Base-by-base conservation (phyloP, 345 rosid species). In the Laguncularia racemosa region DNA sequence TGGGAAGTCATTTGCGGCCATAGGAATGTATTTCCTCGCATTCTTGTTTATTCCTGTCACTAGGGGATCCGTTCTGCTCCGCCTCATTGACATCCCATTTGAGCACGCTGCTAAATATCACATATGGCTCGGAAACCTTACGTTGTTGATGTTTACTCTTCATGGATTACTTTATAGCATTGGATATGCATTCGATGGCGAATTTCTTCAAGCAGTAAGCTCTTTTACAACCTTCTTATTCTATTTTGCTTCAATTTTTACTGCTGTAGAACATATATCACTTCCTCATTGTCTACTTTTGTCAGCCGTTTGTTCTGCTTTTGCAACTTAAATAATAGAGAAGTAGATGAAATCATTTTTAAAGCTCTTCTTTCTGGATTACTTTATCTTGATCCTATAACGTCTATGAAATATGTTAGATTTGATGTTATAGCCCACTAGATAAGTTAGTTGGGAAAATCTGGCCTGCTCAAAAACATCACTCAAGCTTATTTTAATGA, bases 141-240 rank as follows among this genome's bases (percentile, higher is more conserved):
- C 60, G 15, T 23, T 59, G 56, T 40, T 44, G 10, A 53, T 64
- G 49, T 64, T 64, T 68, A 69, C 69, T 10, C 48, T 58, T 16
- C 73, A 69, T 19, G 73, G 73, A 13, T 47, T 69, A 13, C 46
- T 48, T 14, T 69, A 69, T 49, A 20, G 59, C 6, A 33, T 33
- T 33, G 40, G 11, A 33, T 84, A 91, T 91, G 58, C 76, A 18
- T 46, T 84, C 20, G 64, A 66, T 67, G 96, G 98, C 20, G 73
- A 54, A 6, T 86, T 88, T 52, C 6, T 80, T 12, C 53, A 76
- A 2, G 67, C 75, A 53, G 96, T 91, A 71, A 78, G 95, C 60
- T 56, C 53, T 11, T 10, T 2, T 38, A 23, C 16, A 15, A 26
- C 13, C 26, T 26, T 26, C 20, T 23, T 38, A 20, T 15, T 44